Base-by-base conservation (phyloP, 148 eudicot genomes). In the Polygonum aviculare region DNA sequence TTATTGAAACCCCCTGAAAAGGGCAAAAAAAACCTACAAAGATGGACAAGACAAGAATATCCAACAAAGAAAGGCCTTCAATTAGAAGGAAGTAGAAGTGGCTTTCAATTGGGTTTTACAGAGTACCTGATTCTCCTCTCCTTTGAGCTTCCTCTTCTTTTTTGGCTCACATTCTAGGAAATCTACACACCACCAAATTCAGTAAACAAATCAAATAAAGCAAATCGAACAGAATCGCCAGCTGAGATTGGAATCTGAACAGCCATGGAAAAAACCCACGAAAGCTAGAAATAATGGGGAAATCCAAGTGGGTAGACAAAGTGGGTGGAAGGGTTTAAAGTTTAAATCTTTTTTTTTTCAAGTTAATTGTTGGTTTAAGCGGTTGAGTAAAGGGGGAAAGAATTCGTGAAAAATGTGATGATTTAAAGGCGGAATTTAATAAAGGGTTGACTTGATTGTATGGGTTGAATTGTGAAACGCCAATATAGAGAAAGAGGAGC, bases 111-210 rank as follows among this genome's bases (percentile, higher is more conserved):
- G 67, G 3, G 44, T 3, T 33, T 33, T 33, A 62, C 38, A 63
- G 21, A 38, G 72, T 67, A 67, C 44, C 72, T 38, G 72, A 67
- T 67, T 67, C 72, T 67, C 72, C 45, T 67, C 45, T 63, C 63
- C 2, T 57, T 63, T 63, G 39, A 33, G 69, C 38, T 31, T 0
- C 21, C 8, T 67, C 38, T 31, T 0, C 21, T 2, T 67, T 14
- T 21, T 31, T 1, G 6, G 11, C 44, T 67, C 72, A 67, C 72
- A 35, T 67, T 67, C 72, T 19, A 55, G 31, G 26, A n/a, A 7
- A 55, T 50, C 18, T 54, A 62, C 16, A 26, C 4, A 62, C 12
- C 12, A 62, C 31, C 31, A 26, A 26, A 31, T 11, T 16, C 4
- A 62, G 11, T 31, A 62, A 62, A 22, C 38, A 31, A 62, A 62